phyloP scores from a whole-genome alignment of 306 rosid genomes.

The Mucuna pruriens region DNA sequence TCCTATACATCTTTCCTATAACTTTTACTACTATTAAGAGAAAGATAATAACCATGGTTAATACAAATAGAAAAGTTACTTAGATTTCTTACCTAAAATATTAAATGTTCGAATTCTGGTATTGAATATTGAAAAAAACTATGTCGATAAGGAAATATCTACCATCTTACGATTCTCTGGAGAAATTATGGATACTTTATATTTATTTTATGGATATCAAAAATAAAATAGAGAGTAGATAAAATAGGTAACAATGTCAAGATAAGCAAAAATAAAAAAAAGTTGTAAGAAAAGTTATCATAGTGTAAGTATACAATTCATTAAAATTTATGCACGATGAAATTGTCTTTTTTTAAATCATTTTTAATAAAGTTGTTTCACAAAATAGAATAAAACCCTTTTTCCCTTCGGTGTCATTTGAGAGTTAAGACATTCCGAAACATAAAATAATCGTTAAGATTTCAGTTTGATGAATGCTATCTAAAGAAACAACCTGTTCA shows the following conservation, averaged over 20 bases:
- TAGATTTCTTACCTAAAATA: no score
- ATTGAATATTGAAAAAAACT: no score
- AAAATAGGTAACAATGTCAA: not conserved
- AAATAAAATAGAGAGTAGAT: not conserved
- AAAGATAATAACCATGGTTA: no score
- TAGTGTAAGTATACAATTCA: not conserved
- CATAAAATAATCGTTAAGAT: not conserved
- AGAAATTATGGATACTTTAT: no score
- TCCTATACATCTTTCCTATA: not conserved
- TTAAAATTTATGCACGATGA: not conserved
- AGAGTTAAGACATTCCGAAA: conserved; percentile 19
- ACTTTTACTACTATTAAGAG: not conserved
- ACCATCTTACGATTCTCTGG: no score
- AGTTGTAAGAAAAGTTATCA: not conserved
- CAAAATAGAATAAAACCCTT: not conserved
- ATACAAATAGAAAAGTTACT: no score
- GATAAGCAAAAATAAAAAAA: not conserved
- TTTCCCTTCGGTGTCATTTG: not conserved
- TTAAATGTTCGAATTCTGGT: no score
- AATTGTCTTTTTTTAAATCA: conserved; percentile 1
- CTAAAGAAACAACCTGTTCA: conserved; percentile 4
- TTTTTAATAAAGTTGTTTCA: not conserved
- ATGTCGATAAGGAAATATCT: no score
- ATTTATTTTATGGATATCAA: no score
- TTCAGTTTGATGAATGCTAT: conserved; percentile 11